phyloP scores from a whole-genome alignment of 1,284 basidiomycete species.

The Earliella scabrosa region DNA sequence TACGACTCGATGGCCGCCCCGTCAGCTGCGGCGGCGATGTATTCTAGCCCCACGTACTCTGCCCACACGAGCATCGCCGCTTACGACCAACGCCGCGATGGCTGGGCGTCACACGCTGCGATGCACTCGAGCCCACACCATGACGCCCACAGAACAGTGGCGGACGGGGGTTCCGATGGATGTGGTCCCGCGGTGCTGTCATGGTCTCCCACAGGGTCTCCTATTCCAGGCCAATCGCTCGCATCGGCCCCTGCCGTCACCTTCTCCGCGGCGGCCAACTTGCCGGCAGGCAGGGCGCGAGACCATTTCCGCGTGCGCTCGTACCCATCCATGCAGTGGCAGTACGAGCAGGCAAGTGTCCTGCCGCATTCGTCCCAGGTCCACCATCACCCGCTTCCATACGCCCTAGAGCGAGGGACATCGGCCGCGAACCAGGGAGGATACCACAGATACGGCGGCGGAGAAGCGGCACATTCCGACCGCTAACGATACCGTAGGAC shows the following conservation, averaged over 20 bases:
- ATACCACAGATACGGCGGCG: slow-evolving; percentile 23
- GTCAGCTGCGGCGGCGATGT: slow-evolving; percentile 19
- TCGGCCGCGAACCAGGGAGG: slow-evolving; percentile 17
- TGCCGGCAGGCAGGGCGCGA: slow-evolving; percentile 30
- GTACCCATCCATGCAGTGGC: slow-evolving; percentile 32
- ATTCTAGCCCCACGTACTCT: slow-evolving; percentile 20
- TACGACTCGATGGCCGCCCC: slow-evolving; percentile 21
- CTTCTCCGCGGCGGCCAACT: slow-evolving; percentile 26
- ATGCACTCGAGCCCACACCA: slow-evolving; percentile 16
- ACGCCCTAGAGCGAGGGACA: slow-evolving; percentile 19
- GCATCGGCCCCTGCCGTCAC: slow-evolving; percentile 31
- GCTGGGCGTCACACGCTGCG: slow-evolving; percentile 26
- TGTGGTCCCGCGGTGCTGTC: slow-evolving; percentile 20
- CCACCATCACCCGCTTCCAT: slow-evolving; percentile 20
- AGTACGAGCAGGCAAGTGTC: slow-evolving; percentile 30
- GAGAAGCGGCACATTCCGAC: slow-evolving; percentile 23
- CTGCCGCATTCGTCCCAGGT: slow-evolving; percentile 20
- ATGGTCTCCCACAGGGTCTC: slow-evolving; percentile 30
- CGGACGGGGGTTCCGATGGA: slow-evolving; percentile 22
- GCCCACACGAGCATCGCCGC: slow-evolving; percentile 17
- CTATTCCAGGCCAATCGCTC: slow-evolving; percentile 25
- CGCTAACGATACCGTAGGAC: slow-evolving; percentile 18
- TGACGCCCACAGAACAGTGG: slow-evolving; percentile 19
- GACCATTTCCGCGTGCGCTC: slow-evolving; percentile 35
- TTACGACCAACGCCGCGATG: slow-evolving; percentile 26